Conservation (phyloP, 352 stramenopile species). For the Elongisporangium undulatum region DNA sequence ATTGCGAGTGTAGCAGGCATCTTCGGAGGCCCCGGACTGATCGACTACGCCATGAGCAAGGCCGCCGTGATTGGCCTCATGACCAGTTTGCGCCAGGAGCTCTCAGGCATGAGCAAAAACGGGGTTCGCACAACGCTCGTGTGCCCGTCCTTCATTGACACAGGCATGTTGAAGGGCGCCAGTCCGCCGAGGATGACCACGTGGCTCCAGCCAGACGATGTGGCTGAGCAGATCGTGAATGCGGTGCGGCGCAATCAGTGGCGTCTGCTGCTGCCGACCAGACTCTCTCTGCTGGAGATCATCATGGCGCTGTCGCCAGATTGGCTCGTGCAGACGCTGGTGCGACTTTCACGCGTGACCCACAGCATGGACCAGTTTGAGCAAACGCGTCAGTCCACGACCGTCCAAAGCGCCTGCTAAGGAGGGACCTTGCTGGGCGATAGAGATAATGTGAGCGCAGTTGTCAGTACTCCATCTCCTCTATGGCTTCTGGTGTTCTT, state of each 20-base stretch:
- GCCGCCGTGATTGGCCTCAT: slow-evolving; percentile 33
- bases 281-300: slow-evolving; percentile 14
- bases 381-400: slow-evolving; percentile 18
- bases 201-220: slow-evolving; percentile 24
- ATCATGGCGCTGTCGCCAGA: slow-evolving; percentile 15
- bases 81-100: slow-evolving; percentile 31
- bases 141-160: slow-evolving; percentile 37
- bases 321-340: slow-evolving; percentile 10
- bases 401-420: slow-evolving; percentile 5
- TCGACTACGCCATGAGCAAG: slow-evolving; percentile 46
- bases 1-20: slow-evolving; percentile 37
- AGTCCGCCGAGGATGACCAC: slow-evolving; percentile 13
- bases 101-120: slow-evolving; percentile 17
- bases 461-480: too few species aligned
- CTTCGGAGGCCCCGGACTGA: slow-evolving; percentile 27
- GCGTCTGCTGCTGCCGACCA: slow-evolving; percentile 18
- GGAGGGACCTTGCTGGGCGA: too few species aligned
- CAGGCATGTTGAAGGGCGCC: slow-evolving; percentile 38
- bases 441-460: too few species aligned
- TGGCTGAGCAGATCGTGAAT: slow-evolving; percentile 21
- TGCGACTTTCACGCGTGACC: slow-evolving; percentile 12
- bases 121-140: slow-evolving; percentile 27
- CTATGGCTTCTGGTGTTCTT: too few species aligned
- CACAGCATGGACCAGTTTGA: slow-evolving; percentile 19
- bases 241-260: slow-evolving; percentile 25